phyloP scores from a whole-genome alignment of 345 rosid genomes.

The Capsella bursapastoris region DNA sequence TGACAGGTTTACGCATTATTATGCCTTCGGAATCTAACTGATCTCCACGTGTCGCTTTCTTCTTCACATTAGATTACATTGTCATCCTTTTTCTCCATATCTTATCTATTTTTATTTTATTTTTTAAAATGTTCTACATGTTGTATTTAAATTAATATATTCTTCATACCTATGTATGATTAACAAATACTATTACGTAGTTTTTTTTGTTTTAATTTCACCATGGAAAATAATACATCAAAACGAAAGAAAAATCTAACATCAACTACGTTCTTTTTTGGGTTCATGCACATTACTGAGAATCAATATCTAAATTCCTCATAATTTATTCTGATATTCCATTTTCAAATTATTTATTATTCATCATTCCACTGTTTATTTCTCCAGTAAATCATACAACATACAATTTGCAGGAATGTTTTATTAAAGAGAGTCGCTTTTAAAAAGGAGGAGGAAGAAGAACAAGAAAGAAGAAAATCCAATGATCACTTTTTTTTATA shows the following conservation, averaged over 20 bases:
- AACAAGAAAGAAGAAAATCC: neutral
- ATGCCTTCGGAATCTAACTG: constrained; percentile 13
- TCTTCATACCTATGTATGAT: too few species aligned
- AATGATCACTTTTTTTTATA: neutral
- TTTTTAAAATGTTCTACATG: too few species aligned
- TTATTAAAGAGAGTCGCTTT: neutral
- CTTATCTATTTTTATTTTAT: too few species aligned
- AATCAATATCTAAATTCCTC: too few species aligned
- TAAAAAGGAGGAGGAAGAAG: neutral
- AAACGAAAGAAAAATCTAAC: too few species aligned
- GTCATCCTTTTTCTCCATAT: neutral
- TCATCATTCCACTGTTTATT: too few species aligned
- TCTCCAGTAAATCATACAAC: neutral
- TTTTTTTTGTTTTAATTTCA: too few species aligned
- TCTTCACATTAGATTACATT: constrained; percentile 6
- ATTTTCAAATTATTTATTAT: neutral
- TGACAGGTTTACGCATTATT: constrained; percentile 29
- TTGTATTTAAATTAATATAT: too few species aligned
- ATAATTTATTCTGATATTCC: neutral
- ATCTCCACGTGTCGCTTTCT: constrained; percentile 22
- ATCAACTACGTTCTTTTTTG: too few species aligned
- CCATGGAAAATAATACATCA: too few species aligned
- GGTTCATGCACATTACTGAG: too few species aligned
- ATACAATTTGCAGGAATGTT: neutral
- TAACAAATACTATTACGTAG: too few species aligned